Evolutionary conservation across 345 rosid genomes (phyloP).

Genomic region (Arabidopsis suecica): DNA sequence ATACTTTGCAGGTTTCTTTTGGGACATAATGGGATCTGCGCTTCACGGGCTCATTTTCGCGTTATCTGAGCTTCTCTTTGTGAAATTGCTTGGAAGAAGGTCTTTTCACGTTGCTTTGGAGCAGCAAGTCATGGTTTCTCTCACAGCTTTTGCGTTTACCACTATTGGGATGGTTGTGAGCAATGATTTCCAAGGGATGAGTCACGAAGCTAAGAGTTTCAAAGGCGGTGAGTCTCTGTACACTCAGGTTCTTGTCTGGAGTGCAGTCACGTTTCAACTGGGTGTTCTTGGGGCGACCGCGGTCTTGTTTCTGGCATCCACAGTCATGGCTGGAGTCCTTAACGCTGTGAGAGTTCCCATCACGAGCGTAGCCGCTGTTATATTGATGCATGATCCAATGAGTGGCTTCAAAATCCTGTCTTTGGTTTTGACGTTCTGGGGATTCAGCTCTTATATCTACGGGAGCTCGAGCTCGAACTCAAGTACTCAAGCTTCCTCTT

Average conservation of each 20-base stretch:
- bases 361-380: slow-evolving; percentile 77
- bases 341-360: slow-evolving; percentile 86
- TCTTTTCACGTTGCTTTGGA: slow-evolving; percentile 88
- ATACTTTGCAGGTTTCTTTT: slow-evolving; percentile 70
- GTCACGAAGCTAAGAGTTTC: slow-evolving; percentile 55
- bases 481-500: slow-evolving; percentile 40
- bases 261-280: slow-evolving; percentile 70
- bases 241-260: slow-evolving; percentile 61
- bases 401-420: slow-evolving; percentile 88
- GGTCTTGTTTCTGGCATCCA: slow-evolving; percentile 74
- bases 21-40: slow-evolving; percentile 85
- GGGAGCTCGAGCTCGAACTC: slow-evolving; percentile 56
- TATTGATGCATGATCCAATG: slow-evolving; percentile 82
- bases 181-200: slow-evolving; percentile 60
- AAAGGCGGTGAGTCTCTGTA: slow-evolving; percentile 60
- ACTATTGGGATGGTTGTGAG: slow-evolving; percentile 64
- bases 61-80: slow-evolving; percentile 73
- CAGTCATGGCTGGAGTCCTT: slow-evolving; percentile 81
- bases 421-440: slow-evolving; percentile 81
- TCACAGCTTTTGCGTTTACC: slow-evolving; percentile 69
- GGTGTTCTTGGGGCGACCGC: slow-evolving; percentile 80
- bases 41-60: slow-evolving; percentile 92
- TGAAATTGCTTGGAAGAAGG: slow-evolving; percentile 70
- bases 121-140: slow-evolving; percentile 84
- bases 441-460: slow-evolving; percentile 75